phyloP scores from a whole-genome alignment of 768 basidiomycete species.

The Boletus bicolor region DNA sequence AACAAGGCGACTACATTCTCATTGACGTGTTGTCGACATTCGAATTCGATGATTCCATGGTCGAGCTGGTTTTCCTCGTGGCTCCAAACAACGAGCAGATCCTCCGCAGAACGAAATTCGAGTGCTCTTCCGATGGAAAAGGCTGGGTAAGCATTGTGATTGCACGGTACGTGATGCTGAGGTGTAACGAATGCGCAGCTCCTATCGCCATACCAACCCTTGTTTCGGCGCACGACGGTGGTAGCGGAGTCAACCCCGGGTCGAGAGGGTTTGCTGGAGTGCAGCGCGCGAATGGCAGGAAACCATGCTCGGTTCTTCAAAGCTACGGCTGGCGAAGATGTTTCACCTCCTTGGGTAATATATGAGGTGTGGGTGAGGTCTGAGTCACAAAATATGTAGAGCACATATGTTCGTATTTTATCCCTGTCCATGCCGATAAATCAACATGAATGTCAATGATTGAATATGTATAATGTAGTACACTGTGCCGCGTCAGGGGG shows the following conservation, averaged over 20 bases:
- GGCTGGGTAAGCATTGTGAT: slow-evolving; percentile 31
- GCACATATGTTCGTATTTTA: background rate
- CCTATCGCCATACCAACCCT: slow-evolving; percentile 12
- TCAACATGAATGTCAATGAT: no score
- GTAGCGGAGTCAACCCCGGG: background rate
- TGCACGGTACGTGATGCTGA: background rate
- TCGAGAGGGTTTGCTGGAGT: slow-evolving; percentile 22
- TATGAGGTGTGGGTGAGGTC: slow-evolving; percentile 41
- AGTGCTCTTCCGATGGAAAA: slow-evolving; percentile 30
- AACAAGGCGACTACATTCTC: slow-evolving; percentile 37
- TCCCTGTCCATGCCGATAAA: background rate
- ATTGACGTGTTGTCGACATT: slow-evolving; percentile 37
- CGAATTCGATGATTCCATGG: slow-evolving; percentile 14
- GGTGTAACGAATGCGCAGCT: slow-evolving; percentile 8
- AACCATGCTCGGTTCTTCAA: slow-evolving; percentile 29
- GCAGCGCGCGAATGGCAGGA: slow-evolving; percentile 21
- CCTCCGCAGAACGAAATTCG: slow-evolving; percentile 26
- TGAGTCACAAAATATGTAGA: slow-evolving; percentile 9
- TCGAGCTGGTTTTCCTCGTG: slow-evolving; percentile 38
- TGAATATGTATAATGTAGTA: background rate
- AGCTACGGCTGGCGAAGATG: slow-evolving; percentile 24
- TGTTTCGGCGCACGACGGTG: slow-evolving; percentile 5
- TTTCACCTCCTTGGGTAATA: slow-evolving; percentile 35
- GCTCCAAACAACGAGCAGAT: slow-evolving; percentile 32
- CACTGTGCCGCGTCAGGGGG: background rate